Evolutionary conservation across 768 basidiomycete species (phyloP).

Genomic region (Cytidiella melzeri): DNA sequence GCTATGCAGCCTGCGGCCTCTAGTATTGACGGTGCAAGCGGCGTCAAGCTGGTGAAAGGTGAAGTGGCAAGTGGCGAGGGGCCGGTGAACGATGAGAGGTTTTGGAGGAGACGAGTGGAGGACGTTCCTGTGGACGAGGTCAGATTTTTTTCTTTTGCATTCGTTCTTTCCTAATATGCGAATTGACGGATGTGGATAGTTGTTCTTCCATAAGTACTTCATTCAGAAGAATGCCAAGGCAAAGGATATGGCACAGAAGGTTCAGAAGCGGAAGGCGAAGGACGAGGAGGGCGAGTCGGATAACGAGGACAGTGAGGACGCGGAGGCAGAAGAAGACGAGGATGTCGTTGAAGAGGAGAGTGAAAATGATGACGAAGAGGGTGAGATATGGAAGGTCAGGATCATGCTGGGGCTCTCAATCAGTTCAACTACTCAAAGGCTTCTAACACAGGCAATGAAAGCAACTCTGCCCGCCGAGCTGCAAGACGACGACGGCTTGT

Average conservation of each 20-base stretch:
- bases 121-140: constrained; percentile 89
- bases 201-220: constrained; percentile 93
- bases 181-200: constrained; percentile 30
- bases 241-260: constrained; percentile 41
- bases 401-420: not conserved
- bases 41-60: constrained; percentile 68
- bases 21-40: constrained; percentile 43
- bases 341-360: constrained; percentile 21
- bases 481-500: constrained; percentile 27
- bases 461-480: constrained; percentile 63
- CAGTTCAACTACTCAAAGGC: constrained; percentile 6
- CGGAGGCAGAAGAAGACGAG: constrained; percentile 16
- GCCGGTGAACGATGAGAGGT: constrained; percentile 68
- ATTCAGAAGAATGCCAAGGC: constrained; percentile 57
- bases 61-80: constrained; percentile 39
- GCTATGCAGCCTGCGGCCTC: constrained; percentile 94
- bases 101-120: constrained; percentile 60
- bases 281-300: constrained; percentile 29
- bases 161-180: not conserved
- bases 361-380: constrained; percentile 31
- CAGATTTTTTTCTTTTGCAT: constrained; percentile 15
- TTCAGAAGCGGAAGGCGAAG: constrained; percentile 38
- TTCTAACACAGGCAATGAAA: constrained; percentile 69
- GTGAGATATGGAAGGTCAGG: constrained; percentile 84
- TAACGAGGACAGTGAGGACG: constrained; percentile 25